Percentiles rank a stretch among this genome's conserved stretches.
Conservation (phyloP, 148 eudicot genomes). For the Camellia sinensis region DNA sequence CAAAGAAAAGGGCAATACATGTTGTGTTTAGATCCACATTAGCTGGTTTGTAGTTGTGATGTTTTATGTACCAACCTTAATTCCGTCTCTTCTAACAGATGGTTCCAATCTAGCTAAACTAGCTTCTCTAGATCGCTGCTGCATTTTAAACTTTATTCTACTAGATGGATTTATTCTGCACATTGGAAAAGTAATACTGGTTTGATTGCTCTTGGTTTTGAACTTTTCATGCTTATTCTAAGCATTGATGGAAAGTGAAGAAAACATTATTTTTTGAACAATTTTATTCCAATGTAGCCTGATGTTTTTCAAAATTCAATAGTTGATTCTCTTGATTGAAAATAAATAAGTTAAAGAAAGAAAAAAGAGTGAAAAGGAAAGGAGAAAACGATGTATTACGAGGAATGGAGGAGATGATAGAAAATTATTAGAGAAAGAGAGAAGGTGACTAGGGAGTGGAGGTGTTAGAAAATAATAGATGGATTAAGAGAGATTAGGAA, state of each 20-base stretch:
- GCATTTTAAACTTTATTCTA: background rate
- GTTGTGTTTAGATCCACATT: background rate
- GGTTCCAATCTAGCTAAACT: background rate
- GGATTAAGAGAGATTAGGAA: background rate
- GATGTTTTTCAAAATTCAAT: background rate
- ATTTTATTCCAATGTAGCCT: background rate
- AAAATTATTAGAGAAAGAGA: background rate
- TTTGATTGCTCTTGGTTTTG: background rate
- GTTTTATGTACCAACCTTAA: background rate
- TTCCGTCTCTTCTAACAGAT: background rate
- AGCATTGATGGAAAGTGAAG: background rate
- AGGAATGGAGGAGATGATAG: background rate
- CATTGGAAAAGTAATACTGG: background rate
- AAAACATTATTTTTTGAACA: background rate
- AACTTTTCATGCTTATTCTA: conserved; percentile 1
- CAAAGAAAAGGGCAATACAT: background rate
- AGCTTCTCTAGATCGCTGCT: background rate
- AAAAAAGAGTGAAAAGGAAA: background rate
- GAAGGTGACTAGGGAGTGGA: background rate
- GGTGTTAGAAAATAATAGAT: no score
- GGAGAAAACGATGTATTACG: background rate
- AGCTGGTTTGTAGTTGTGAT: background rate
- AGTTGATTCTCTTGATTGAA: background rate
- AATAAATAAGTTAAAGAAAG: background rate
- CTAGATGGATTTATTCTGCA: background rate